A percentile compares a stretch with the other conserved stretches of the same genome.
Conservation (phyloP, 1,139 yeast genomes). For the Taphrina deformans region DNA sequence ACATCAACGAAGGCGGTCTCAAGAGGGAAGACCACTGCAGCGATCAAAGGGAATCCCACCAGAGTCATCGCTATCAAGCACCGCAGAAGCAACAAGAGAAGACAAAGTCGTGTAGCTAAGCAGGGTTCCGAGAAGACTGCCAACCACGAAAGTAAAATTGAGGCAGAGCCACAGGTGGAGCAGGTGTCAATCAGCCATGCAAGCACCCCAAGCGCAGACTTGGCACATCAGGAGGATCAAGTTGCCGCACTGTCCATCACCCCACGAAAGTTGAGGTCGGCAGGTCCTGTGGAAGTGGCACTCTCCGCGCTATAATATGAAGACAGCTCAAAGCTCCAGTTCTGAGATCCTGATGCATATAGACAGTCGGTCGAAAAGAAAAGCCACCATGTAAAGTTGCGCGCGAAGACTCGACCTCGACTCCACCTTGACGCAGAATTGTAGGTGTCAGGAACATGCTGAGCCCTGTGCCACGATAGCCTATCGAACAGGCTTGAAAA, state of each 20-base stretch:
- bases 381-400: too few relatives aligned
- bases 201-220: background rate
- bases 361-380: too few relatives aligned
- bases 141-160: background rate
- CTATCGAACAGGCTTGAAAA: too few relatives aligned
- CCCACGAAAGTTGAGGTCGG: background rate
- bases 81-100: background rate
- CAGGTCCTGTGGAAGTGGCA: background rate
- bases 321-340: background rate
- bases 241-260: conserved; percentile 6
- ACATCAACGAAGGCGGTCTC: background rate
- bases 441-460: too few relatives aligned
- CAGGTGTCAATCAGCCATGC: background rate
- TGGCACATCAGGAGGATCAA: background rate
- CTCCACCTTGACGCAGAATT: too few relatives aligned
- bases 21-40: too few relatives aligned
- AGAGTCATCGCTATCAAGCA: background rate
- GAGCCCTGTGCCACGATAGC: too few relatives aligned
- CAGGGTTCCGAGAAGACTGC: background rate
- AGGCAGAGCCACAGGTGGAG: background rate
- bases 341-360: too few relatives aligned
- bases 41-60: background rate
- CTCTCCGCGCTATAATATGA: background rate
- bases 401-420: background rate
- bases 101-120: background rate